Evolutionary conservation across 768 basidiomycete genomes (phyloP).

Genomic region (Panaeolus cyanescens): DNA sequence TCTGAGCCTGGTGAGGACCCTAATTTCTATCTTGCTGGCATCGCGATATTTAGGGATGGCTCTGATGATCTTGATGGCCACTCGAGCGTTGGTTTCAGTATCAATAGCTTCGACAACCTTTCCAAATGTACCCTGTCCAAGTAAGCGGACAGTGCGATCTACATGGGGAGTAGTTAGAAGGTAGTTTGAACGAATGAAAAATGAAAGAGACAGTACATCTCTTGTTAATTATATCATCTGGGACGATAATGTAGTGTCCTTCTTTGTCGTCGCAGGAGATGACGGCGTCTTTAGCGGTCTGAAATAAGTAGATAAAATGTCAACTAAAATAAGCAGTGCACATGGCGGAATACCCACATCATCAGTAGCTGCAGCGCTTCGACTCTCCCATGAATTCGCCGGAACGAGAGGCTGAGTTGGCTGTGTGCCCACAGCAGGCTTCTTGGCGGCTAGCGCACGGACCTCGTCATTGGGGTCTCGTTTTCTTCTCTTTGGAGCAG

Average conservation of each 20-base stretch:
- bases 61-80: slow-evolving; percentile 98
- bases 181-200: slow-evolving; percentile 2
- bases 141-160: slow-evolving; percentile 90
- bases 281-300: slow-evolving; percentile 64
- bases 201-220: slow-evolving; percentile 61
- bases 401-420: slow-evolving; percentile 50
- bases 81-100: slow-evolving; percentile 69
- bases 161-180: slow-evolving; percentile 18
- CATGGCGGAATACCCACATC: slow-evolving; percentile 54
- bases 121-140: slow-evolving; percentile 98
- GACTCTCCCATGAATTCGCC: slow-evolving; percentile 68
- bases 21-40: slow-evolving; percentile 96
- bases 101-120: slow-evolving; percentile 97
- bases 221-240: slow-evolving; percentile 84
- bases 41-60: slow-evolving; percentile 99
- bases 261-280: slow-evolving; percentile 94
- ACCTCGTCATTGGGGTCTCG: slow-evolving; percentile 75
- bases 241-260: slow-evolving; percentile 95
- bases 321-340: slow-evolving; percentile 14
- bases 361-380: slow-evolving; percentile 62
- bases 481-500: slow-evolving; percentile 83
- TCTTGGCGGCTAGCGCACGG: slow-evolving; percentile 69
- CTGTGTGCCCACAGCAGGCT: slow-evolving; percentile 51
- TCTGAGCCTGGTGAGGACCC: slow-evolving; percentile 90
- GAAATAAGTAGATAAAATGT: slow-evolving; percentile 26